A percentile compares a stretch with the other conserved stretches of the same genome.
Evolutionary conservation across 768 basidiomycete species (phyloP).

Genomic region (Lyophyllum semitale): DNA sequence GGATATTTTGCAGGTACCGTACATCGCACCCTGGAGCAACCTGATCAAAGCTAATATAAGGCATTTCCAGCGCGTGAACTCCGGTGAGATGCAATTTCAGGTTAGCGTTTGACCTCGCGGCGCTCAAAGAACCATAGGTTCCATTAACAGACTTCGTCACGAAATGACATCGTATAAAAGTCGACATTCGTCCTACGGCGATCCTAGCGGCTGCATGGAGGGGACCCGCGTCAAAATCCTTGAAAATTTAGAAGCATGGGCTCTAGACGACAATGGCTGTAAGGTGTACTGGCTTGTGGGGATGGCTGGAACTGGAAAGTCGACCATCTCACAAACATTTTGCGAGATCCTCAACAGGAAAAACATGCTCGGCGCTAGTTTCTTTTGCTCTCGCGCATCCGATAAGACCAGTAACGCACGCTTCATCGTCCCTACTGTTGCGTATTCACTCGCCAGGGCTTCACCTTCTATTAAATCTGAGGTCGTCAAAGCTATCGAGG

Average conservation of each 20-base stretch:
- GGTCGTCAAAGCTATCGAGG: conserved; percentile 3
- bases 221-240: conserved; percentile 15
- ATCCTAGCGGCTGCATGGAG: conserved; percentile 6
- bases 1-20: neutral
- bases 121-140: neutral
- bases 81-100: neutral
- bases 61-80: neutral
- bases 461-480: conserved; percentile 7
- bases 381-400: conserved; percentile 23
- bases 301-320: conserved; percentile 23
- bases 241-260: conserved; percentile 19
- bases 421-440: conserved; percentile 19
- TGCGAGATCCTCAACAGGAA: conserved; percentile 3
- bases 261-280: conserved; percentile 32
- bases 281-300: conserved; percentile 21
- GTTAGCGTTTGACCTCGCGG: neutral
- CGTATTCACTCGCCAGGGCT: conserved; percentile 14
- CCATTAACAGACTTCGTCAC: neutral
- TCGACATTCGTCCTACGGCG: neutral
- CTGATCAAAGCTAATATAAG: neutral
- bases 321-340: conserved; percentile 17
- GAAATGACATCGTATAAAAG: neutral
- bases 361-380: conserved; percentile 18
- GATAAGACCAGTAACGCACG: conserved; percentile 10
- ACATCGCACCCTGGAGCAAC: too few relatives aligned